phyloP scores from a whole-genome alignment of 2,329 filamentous ascomycete species.

The Aspergillus sp. region DNA sequence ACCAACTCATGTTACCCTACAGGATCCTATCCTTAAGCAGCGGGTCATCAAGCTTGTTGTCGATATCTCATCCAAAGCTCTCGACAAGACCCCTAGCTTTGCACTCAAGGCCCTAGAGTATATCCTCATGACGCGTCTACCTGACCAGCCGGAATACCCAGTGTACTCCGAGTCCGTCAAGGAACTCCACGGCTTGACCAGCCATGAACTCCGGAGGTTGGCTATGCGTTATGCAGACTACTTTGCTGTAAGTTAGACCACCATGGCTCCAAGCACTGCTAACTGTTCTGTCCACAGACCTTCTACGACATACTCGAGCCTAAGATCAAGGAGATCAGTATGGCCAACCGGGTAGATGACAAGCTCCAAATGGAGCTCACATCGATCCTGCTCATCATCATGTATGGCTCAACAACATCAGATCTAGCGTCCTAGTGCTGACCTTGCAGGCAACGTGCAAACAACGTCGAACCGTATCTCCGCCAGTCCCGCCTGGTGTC shows the following conservation, averaged over 20 bases:
- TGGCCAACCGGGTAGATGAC: constrained; percentile 71
- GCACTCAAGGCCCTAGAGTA: constrained; percentile 90
- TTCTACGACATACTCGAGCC: constrained; percentile 86
- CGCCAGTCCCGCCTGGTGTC: constrained; percentile 71
- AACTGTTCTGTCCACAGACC: constrained; percentile 54
- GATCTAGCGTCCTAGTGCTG: constrained; percentile 8
- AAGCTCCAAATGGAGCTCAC: constrained; percentile 83
- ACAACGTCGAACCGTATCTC: constrained; percentile 68
- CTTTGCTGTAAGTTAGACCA: constrained; percentile 62
- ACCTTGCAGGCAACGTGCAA: constrained; percentile 70
- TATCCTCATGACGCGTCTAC: constrained; percentile 80
- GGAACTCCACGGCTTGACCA: constrained; percentile 80
- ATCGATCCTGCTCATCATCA: constrained; percentile 90
- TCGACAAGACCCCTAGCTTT: constrained; percentile 75
- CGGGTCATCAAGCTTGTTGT: constrained; percentile 79
- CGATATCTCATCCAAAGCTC: constrained; percentile 77
- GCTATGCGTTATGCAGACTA: constrained; percentile 91
- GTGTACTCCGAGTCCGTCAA: constrained; percentile 86
- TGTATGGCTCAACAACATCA: constrained; percentile 51
- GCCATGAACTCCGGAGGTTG: constrained; percentile 83
- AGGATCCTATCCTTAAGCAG: constrained; percentile 81
- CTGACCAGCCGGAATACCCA: constrained; percentile 68
- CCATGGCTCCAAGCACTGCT: constrained; percentile 9
- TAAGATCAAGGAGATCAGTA: constrained; percentile 77
- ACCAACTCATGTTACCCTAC: constrained; percentile 4